Evolutionary conservation across 768 basidiomycete genomes (phyloP).

Genomic region (Polyporus arcularius): DNA sequence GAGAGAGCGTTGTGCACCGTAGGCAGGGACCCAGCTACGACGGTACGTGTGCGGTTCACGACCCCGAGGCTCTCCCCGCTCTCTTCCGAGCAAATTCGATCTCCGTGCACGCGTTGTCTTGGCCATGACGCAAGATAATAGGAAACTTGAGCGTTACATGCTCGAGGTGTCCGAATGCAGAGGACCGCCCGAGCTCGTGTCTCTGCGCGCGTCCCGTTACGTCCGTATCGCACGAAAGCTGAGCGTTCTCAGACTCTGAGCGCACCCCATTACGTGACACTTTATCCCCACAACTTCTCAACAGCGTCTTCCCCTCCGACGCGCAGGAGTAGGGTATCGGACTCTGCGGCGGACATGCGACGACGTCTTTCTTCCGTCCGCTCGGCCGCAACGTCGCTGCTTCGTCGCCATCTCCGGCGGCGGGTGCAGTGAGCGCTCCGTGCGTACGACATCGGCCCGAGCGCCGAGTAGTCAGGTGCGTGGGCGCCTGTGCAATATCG

Average conservation of each 20-base stretch:
- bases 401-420: neutral
- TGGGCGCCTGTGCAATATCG: neutral
- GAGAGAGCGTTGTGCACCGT: neutral
- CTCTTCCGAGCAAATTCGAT: neutral
- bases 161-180: neutral
- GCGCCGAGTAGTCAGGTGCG: neutral
- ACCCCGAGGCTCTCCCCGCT: neutral
- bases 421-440: neutral
- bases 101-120: neutral
- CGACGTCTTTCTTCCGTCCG: neutral
- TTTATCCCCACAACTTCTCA: neutral
- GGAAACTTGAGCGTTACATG: neutral
- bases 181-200: neutral
- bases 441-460: neutral
- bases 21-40: neutral
- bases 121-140: neutral
- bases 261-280: neutral
- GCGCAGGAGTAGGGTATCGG: neutral
- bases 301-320: neutral
- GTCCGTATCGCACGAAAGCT: neutral
- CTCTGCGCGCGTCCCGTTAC: neutral
- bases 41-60: neutral
- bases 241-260: neutral
- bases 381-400: neutral
- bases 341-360: conserved; percentile 6